Percentiles rank a stretch among this genome's conserved stretches.
phyloP scores from a whole-genome alignment of 78 protist genomes.

The Isochrysis galbana region DNA sequence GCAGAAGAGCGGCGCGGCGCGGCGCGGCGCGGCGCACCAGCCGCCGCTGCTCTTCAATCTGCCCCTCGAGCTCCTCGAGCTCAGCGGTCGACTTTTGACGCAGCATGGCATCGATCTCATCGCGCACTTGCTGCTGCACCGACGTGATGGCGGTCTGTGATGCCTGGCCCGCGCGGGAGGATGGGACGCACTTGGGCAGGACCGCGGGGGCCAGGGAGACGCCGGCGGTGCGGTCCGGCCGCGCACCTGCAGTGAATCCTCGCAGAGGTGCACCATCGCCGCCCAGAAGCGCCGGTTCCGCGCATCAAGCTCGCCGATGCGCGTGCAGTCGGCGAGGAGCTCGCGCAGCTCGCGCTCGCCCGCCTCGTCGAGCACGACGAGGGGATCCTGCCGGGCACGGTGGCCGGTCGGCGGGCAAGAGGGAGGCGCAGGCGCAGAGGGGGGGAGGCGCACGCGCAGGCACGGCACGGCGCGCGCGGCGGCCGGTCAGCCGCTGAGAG shows the following conservation, averaged over 20 bases:
- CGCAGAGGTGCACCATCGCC: constrained; percentile 50
- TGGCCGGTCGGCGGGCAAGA: too few relatives aligned
- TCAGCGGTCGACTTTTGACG: constrained; percentile 25
- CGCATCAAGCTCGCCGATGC: not conserved
- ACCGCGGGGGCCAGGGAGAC: not conserved
- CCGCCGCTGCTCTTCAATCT: not conserved
- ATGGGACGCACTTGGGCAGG: not conserved
- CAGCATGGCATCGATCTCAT: constrained; percentile 43
- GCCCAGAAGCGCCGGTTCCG: constrained; percentile 25
- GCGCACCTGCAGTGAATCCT: not conserved
- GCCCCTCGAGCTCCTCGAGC: not conserved
- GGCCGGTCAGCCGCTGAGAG: not conserved
- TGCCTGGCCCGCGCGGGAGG: not conserved
- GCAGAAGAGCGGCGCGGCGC: not conserved
- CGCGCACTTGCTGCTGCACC: constrained; percentile 36
- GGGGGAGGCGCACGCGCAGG: not conserved
- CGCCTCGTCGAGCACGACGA: constrained; percentile 43
- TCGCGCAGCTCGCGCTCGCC: constrained; percentile 39
- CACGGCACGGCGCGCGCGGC: not conserved
- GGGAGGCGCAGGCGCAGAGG: not conserved
- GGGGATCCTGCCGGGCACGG: constrained; percentile 71
- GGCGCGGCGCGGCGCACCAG: not conserved
- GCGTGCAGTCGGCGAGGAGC: not conserved
- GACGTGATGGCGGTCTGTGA: not conserved
- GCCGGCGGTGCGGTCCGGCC: not conserved